Conservation (phyloP, 2,329 filamentous ascomycete genomes). For the Colletotrichum liaoningense region DNA sequence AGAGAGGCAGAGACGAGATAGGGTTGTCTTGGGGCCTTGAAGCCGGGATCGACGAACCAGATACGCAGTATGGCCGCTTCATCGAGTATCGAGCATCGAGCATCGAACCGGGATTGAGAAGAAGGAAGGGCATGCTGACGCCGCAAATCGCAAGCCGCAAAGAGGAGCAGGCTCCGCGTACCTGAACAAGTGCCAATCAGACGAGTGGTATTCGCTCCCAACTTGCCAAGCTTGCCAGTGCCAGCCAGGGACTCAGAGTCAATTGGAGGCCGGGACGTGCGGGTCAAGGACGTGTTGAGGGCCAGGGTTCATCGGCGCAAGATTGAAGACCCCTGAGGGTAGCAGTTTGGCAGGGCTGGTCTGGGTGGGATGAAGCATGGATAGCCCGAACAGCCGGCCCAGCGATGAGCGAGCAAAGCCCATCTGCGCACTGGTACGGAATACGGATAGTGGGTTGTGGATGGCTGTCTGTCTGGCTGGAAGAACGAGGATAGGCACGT, state of each 20-base stretch:
- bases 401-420: background rate
- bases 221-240: too few relatives aligned
- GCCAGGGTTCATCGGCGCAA: slow-evolving; percentile 9
- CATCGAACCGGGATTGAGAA: background rate
- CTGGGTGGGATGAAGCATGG: slow-evolving; percentile 1
- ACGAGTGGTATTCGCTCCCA: background rate
- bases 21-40: background rate
- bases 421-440: background rate
- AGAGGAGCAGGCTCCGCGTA: slow-evolving; percentile 12
- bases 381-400: background rate
- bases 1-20: background rate
- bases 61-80: background rate
- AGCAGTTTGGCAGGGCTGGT: slow-evolving; percentile 20
- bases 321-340: slow-evolving; percentile 8
- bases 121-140: background rate
- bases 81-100: background rate
- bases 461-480: slow-evolving; percentile 2
- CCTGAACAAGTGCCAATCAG: slow-evolving; percentile 20
- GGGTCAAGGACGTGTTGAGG: slow-evolving; percentile 13
- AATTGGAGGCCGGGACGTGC: slow-evolving; percentile 14
- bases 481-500: slow-evolving; percentile 19
- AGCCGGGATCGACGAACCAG: slow-evolving; percentile 8
- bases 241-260: background rate
- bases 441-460: background rate
- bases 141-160: background rate